phyloP scores from a whole-genome alignment of 768 basidiomycete species.

The Trametes elegans region DNA sequence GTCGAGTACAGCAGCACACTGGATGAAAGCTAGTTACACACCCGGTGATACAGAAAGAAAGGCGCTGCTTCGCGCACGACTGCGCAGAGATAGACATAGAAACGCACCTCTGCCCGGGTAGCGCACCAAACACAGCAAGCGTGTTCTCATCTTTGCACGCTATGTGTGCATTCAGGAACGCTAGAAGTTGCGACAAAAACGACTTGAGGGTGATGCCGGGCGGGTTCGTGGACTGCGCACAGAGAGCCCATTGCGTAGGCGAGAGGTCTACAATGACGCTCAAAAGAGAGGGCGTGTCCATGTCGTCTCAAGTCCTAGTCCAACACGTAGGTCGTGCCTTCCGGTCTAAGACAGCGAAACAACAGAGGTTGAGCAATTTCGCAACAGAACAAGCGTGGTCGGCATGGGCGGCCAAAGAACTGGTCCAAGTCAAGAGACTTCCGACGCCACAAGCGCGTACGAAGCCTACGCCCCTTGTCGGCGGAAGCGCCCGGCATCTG shows the following conservation, averaged over 20 bases:
- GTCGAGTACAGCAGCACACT: constrained; percentile 82
- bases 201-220: constrained; percentile 56
- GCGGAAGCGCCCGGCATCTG: no score
- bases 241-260: constrained; percentile 80
- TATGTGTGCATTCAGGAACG: constrained; percentile 91
- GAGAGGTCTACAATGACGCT: constrained; percentile 85
- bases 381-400: not conserved
- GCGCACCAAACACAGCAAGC: constrained; percentile 87
- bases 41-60: not conserved
- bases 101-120: constrained; percentile 74
- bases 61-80: not conserved
- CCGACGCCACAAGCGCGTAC: constrained; percentile 9
- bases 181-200: constrained; percentile 84
- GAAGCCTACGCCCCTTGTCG: not conserved
- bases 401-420: not conserved
- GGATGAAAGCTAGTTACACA: not conserved
- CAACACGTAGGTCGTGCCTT: no score
- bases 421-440: not conserved
- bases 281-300: constrained; percentile 61
- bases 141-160: constrained; percentile 90
- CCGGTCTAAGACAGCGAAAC: no score
- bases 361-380: not conserved
- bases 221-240: constrained; percentile 43
- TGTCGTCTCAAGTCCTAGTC: no score
- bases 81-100: not conserved